These are phyloP conservation scores for Trebouxia sp. DNA, from an alignment of 139 green algal genomes.

Conservation along the genomic window DNA sequence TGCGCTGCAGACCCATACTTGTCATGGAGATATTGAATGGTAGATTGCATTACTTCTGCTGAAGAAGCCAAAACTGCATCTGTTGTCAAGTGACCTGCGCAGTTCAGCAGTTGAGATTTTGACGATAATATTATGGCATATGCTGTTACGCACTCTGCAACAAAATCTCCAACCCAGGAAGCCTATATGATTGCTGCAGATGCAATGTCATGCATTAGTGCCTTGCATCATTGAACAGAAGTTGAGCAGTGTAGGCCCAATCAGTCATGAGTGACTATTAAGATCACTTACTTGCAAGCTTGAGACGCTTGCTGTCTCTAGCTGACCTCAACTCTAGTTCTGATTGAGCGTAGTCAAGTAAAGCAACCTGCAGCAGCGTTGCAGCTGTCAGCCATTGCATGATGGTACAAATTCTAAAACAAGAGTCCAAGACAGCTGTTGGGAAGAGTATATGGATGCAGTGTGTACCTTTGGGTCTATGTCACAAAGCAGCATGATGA, in stretches of 20 bases:
- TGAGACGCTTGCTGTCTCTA: constrained; percentile 38
- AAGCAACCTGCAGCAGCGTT: constrained; percentile 36
- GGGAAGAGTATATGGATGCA: too few relatives aligned
- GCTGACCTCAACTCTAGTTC: constrained; percentile 43
- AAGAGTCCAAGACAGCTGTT: too few relatives aligned
- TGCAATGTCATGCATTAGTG: background rate
- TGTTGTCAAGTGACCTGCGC: constrained; percentile 47
- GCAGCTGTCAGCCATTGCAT: too few relatives aligned
- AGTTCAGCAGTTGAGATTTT: background rate
- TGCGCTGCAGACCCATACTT: constrained; percentile 32
- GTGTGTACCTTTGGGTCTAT: background rate
- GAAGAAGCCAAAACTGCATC: constrained; percentile 50
- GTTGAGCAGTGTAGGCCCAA: background rate
- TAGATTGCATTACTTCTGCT: constrained; percentile 44
- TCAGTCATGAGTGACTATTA: background rate
- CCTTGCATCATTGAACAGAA: background rate
- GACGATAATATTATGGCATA: background rate
- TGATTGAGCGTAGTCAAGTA: constrained; percentile 50
- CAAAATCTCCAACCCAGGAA: background rate
- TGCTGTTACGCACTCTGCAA: background rate
- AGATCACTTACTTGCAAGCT: constrained; percentile 30
- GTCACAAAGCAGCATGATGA: constrained; percentile 48
- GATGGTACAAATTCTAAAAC: too few relatives aligned
- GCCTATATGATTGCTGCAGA: background rate
- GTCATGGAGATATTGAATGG: constrained; percentile 36